Evolutionary conservation across 352 stramenopile species (phyloP).

Genomic region (Phytophthora nicotianae): DNA sequence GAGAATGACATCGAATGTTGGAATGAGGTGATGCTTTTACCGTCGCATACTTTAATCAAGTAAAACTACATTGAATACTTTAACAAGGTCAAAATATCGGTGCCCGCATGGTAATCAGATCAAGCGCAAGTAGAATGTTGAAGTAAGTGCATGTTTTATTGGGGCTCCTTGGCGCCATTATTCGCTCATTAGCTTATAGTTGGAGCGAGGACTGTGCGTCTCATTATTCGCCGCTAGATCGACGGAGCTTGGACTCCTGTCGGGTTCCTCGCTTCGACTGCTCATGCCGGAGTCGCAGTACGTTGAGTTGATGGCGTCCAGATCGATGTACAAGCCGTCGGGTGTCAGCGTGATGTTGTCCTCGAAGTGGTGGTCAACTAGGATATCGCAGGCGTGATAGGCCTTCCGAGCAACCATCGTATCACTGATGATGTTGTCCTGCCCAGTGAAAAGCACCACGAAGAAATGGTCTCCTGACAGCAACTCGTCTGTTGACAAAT

Average conservation of each 20-base stretch:
- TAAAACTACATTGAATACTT: conserved; percentile 14
- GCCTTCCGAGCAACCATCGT: conserved; percentile 65
- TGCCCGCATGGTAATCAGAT: conserved; percentile 22
- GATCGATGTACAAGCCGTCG: conserved; percentile 61
- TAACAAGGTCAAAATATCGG: conserved; percentile 22
- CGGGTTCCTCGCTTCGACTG: background rate
- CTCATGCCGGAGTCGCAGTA: conserved; percentile 10
- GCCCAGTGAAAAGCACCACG: conserved; percentile 57
- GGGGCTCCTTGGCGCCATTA: background rate
- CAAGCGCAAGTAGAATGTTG: conserved; percentile 21
- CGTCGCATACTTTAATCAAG: conserved; percentile 15
- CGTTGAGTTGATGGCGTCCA: conserved; percentile 62
- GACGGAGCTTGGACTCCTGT: conserved; percentile 1
- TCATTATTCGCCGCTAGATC: conserved; percentile 6
- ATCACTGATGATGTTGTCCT: conserved; percentile 61
- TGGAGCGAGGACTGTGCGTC: background rate
- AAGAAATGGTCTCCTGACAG: conserved; percentile 60
- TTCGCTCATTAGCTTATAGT: conserved; percentile 2
- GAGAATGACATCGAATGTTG: conserved; percentile 18
- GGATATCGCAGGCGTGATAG: conserved; percentile 65
- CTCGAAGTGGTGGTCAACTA: conserved; percentile 64
- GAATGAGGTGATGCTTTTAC: conserved; percentile 3
- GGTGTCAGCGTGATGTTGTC: conserved; percentile 63
- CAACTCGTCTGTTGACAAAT: conserved; percentile 50
- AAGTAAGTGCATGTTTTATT: conserved; percentile 3